Evolutionary conservation across 139 green algal genomes (phyloP), one percentile per base, ranked within the genome.

Genomic region (Closterium sp.): DNA sequence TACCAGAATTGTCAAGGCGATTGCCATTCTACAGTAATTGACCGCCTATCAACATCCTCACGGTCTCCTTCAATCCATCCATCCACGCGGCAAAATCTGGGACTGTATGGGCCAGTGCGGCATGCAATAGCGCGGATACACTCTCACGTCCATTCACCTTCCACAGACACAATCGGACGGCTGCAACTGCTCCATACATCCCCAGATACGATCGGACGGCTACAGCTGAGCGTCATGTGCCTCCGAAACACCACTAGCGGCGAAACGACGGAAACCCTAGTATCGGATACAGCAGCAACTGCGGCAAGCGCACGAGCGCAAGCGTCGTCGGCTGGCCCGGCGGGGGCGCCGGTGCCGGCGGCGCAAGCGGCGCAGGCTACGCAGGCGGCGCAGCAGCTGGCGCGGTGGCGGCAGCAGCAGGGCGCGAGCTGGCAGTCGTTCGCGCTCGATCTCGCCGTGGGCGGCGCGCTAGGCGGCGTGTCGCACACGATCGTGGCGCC

Each of bases 401-500:
- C 50, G 31, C 90, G 87, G 31, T 86, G 30, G 30, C 90, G 87
- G 84, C 90, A 93, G 19, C 73, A 91, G 31, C 70, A 92, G 11
- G 24, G 89, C 28, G 85, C 85, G 85, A 87, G 85, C n/a, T 30
- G 28, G 19, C 86, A 94, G 87, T 95, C 94, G 89, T 98, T 98
- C 92, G 24, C 97, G 9, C 95, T 92, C 10, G 97, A 99, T 88
- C 89, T 98, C 79, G 93, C 92, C 28, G 95, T 97, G 27, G 97
- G 97, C 34, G 97, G 96, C 45, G 94, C 96, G 4, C 96, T 97
- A 29, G 98, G 97, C 88, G 97, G 97, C 91, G 95, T 99, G 73
- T 98, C 97, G 29, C 99, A 99, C 96, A 99, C 98, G 9, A 96
- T 96, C 5, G 97, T 98, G 9, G 98, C 98, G 3, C 98, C 98